phyloP scores from a whole-genome alignment of 2,329 filamentous ascomycete species.

The Nemania sp. region DNA sequence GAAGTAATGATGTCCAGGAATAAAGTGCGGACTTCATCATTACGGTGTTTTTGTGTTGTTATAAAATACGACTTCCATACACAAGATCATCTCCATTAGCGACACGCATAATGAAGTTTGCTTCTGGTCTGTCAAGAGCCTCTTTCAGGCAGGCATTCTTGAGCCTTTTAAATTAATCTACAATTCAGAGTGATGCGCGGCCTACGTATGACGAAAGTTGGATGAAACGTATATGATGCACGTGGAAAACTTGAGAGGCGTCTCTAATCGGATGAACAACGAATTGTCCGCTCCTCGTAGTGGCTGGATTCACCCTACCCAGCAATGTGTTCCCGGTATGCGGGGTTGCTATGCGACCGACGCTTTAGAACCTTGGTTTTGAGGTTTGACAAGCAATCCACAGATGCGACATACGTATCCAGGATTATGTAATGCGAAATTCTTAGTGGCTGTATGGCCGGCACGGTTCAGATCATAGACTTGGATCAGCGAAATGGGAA shows the following conservation, averaged over 20 bases:
- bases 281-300: too few species aligned
- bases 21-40: slow-evolving; percentile 3
- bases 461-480: not conserved
- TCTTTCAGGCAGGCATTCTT: not conserved
- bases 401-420: not conserved
- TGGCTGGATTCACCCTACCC: not conserved
- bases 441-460: not conserved
- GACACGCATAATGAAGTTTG: too few species aligned
- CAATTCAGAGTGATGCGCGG: not conserved
- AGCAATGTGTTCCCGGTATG: slow-evolving; percentile 8
- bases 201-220: not conserved
- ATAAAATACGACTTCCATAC: too few species aligned
- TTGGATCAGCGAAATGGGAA: not conserved
- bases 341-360: slow-evolving; percentile 7
- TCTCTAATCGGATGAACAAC: too few species aligned
- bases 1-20: not conserved
- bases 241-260: too few species aligned
- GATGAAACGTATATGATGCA: too few species aligned
- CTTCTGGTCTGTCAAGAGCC: too few species aligned
- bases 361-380: slow-evolving; percentile 8
- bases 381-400: slow-evolving; percentile 6
- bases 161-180: not conserved
- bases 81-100: too few species aligned
- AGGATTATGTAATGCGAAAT: slow-evolving; percentile 6
- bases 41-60: not conserved